Percentiles rank a stretch among this genome's conserved stretches.
phyloP scores from a whole-genome alignment of 169 alveolate genomes.

The Eimeria mitis region DNA sequence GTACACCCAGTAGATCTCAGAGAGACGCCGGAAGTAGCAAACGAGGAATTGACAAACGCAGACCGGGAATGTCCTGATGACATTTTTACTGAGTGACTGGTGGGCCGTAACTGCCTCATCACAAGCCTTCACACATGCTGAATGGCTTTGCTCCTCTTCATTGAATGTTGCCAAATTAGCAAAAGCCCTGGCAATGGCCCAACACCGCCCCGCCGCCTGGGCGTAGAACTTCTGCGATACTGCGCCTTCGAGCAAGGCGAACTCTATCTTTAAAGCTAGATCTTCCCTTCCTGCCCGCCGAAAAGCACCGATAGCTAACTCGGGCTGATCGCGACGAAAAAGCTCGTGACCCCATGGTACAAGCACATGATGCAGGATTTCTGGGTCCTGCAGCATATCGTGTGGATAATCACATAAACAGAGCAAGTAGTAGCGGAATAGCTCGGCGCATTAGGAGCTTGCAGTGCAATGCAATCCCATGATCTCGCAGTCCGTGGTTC shows the following conservation, averaged over 20 bases:
- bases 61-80: not conserved
- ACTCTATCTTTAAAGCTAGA: not conserved
- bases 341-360: conserved; percentile 64
- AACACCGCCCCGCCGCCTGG: conserved; percentile 62
- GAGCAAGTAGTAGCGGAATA: not conserved
- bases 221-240: conserved; percentile 24
- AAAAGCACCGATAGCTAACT: conserved; percentile 2
- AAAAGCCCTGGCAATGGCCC: conserved; percentile 40
- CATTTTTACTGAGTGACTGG: not conserved
- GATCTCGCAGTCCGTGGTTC: no score
- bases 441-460: not conserved
- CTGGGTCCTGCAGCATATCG: conserved; percentile 17
- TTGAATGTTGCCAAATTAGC: conserved; percentile 1
- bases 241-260: conserved; percentile 24
- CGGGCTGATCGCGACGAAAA: conserved; percentile 37
- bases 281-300: conserved; percentile 54
- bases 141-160: not conserved
- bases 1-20: conserved; percentile 41
- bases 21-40: conserved; percentile 61
- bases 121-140: not conserved
- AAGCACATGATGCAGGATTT: conserved; percentile 8
- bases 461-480: no score
- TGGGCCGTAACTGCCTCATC: not conserved
- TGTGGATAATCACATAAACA: not conserved
- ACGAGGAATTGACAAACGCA: conserved; percentile 23